Evolutionary conservation across 1,284 basidiomycete genomes (phyloP).

Genomic region (Pseudozyma pruni): DNA sequence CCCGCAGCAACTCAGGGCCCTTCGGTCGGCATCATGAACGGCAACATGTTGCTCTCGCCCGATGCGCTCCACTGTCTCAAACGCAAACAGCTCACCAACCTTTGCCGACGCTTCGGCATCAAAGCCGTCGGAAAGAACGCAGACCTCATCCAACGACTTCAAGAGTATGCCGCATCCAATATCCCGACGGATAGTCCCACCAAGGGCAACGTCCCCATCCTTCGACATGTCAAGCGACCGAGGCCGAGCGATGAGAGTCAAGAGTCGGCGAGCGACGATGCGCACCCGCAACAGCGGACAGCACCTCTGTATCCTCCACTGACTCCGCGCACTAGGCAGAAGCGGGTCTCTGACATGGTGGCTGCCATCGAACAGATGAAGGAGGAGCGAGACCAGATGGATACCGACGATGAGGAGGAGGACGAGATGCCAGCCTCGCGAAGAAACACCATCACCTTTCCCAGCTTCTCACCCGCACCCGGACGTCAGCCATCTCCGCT

Average conservation of each 20-base stretch:
- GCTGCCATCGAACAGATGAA: conserved; percentile 47
- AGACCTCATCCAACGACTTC: conserved; percentile 45
- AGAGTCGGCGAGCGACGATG: conserved; percentile 22
- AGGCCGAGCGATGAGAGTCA: conserved; percentile 36
- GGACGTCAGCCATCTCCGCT: conserved; percentile 10
- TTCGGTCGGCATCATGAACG: conserved; percentile 15
- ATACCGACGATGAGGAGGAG: conserved; percentile 28
- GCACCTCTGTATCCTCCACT: conserved; percentile 10
- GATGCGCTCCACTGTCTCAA: conserved; percentile 56
- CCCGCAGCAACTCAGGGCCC: conserved; percentile 5
- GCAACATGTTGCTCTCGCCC: conserved; percentile 47
- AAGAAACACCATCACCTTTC: conserved; percentile 29
- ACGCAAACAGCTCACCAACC: conserved; percentile 54
- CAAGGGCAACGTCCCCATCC: conserved; percentile 39
- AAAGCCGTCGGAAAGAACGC: conserved; percentile 51
- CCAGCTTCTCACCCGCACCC: conserved; percentile 4
- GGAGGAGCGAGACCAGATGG: conserved; percentile 17
- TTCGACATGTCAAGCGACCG: conserved; percentile 41
- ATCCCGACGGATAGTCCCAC: conserved; percentile 41
- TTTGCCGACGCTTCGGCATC: conserved; percentile 51
- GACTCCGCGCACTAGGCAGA: conserved; percentile 37
- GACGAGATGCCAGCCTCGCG: conserved; percentile 8
- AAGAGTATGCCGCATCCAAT: conserved; percentile 44
- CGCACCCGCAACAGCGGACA: not conserved
- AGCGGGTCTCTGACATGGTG: conserved; percentile 34